phyloP scores from a whole-genome alignment of 108 stramenopile species.

The Nitzschia sp. region DNA sequence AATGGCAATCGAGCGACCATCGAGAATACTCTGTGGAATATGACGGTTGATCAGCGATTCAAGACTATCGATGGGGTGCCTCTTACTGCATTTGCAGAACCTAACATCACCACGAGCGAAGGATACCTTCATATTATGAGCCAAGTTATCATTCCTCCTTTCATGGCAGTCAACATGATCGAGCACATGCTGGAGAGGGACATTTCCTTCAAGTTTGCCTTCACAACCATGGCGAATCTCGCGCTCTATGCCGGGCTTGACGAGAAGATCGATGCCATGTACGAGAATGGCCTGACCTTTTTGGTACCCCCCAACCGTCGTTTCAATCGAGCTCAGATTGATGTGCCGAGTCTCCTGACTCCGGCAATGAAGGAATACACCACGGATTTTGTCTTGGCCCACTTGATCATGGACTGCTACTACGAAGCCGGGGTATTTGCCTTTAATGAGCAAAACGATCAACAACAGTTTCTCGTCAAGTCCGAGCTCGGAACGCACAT shows the following conservation, averaged over 20 bases:
- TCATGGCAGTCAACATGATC: conserved; percentile 21
- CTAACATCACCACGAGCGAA: conserved; percentile 24
- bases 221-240: conserved; percentile 39
- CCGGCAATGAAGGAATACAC: conserved; percentile 31
- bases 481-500: conserved; percentile 31
- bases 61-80: conserved; percentile 25
- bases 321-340: conserved; percentile 42
- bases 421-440: conserved; percentile 26
- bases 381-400: conserved; percentile 27
- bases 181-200: conserved; percentile 16
- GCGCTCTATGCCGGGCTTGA: conserved; percentile 25
- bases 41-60: conserved; percentile 21
- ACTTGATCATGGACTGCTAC: conserved; percentile 33
- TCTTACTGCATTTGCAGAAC: neutral
- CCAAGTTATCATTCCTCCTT: conserved; percentile 28
- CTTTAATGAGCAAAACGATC: conserved; percentile 20
- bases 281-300: conserved; percentile 34
- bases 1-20: conserved; percentile 10
- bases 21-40: conserved; percentile 19
- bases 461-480: conserved; percentile 26
- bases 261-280: conserved; percentile 26
- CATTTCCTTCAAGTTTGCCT: conserved; percentile 19
- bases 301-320: conserved; percentile 42
- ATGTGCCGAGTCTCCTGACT: conserved; percentile 20
- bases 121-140: conserved; percentile 26